These are phyloP conservation scores for Dioscorea cayenensis DNA, from an alignment of 116 monocot genomes.

Conservation along the genomic window DNA sequence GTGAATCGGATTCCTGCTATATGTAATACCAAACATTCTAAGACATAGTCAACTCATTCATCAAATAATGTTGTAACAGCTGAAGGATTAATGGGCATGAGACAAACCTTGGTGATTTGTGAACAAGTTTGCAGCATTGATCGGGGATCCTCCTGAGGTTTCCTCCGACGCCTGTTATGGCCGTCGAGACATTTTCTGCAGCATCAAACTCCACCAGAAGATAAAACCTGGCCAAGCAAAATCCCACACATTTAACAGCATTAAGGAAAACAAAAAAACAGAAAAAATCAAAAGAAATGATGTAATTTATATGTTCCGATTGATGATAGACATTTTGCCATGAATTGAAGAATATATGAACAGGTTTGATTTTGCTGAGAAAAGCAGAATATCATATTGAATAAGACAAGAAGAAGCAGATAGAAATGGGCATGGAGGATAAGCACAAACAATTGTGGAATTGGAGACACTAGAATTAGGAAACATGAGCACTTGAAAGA, in stretches of 20 bases:
- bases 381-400: not conserved
- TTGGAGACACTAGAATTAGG: not conserved
- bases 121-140: conserved; percentile 29
- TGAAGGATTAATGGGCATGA: not conserved
- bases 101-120: conserved; percentile 25
- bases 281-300: too few relatives aligned
- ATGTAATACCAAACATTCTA: too few relatives aligned
- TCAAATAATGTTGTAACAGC: too few relatives aligned
- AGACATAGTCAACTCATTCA: too few relatives aligned
- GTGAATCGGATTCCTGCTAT: conserved; percentile 1
- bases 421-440: not conserved
- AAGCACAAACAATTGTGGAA: not conserved
- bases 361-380: too few relatives aligned
- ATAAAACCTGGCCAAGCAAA: conserved; percentile 53
- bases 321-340: too few relatives aligned
- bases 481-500: not conserved
- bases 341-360: too few relatives aligned
- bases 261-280: too few relatives aligned
- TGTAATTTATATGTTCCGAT: too few relatives aligned
- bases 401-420: not conserved
- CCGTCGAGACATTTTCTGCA: conserved; percentile 92
- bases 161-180: conserved; percentile 84
- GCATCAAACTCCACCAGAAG: conserved; percentile 81
- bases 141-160: conserved; percentile 58
- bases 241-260: not conserved